Evolutionary conservation across 345 rosid species (phyloP).

Genomic region (Lumnitzera littorea): DNA sequence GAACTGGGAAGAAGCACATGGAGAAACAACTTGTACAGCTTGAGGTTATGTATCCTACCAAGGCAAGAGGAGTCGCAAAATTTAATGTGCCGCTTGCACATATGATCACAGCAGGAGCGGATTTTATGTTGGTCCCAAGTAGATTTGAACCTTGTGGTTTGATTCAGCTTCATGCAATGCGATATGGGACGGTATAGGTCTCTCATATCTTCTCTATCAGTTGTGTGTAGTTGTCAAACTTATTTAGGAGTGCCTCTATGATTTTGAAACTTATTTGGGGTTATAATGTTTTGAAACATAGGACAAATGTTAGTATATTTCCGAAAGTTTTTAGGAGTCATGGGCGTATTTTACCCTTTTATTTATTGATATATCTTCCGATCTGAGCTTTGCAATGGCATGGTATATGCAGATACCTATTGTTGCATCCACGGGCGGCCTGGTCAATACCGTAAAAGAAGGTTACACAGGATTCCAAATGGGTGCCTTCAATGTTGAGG

Average conservation of each 20-base stretch:
- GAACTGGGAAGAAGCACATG: slow-evolving; percentile 84
- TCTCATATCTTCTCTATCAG: neutral
- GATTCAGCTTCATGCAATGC: slow-evolving; percentile 93
- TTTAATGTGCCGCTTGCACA: slow-evolving; percentile 82
- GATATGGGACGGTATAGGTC: slow-evolving; percentile 75
- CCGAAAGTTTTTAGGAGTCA: no score
- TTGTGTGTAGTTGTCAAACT: no score
- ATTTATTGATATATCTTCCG: no score
- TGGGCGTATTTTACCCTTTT: no score
- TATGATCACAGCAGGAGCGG: slow-evolving; percentile 87
- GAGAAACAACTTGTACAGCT: slow-evolving; percentile 63
- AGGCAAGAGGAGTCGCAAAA: slow-evolving; percentile 67
- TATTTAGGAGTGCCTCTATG: no score
- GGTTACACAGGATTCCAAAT: slow-evolving; percentile 92
- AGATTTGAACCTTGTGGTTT: slow-evolving; percentile 99
- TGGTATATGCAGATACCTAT: slow-evolving; percentile 48
- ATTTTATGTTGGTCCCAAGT: slow-evolving; percentile 75
- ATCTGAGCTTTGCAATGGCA: no score
- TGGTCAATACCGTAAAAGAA: slow-evolving; percentile 86
- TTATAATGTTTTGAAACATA: no score
- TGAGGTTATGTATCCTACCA: slow-evolving; percentile 60
- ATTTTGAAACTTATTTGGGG: no score
- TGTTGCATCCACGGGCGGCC: slow-evolving; percentile 94
- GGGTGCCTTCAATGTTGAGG: slow-evolving; percentile 72
- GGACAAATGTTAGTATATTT: no score